These are phyloP conservation scores for Fagopyrum homotropicum DNA, from an alignment of 148 eudicot species.

Conservation along the genomic window DNA sequence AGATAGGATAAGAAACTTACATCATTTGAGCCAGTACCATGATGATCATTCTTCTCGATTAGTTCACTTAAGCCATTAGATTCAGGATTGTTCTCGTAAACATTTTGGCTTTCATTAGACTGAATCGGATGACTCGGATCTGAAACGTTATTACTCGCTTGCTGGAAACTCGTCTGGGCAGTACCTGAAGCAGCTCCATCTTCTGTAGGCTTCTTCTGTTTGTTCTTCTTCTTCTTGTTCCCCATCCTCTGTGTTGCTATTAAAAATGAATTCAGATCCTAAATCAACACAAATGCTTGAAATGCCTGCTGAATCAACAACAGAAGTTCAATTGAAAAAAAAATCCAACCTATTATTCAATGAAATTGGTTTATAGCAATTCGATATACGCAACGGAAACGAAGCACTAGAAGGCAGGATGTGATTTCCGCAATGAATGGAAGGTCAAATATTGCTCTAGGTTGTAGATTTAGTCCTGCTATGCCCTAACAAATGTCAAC, in stretches of 20 bases:
- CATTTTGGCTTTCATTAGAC: slow-evolving; percentile 11
- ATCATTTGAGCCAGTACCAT: neutral
- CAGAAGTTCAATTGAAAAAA: neutral
- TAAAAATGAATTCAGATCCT: neutral
- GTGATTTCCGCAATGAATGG: neutral
- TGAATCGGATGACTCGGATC: slow-evolving; percentile 11
- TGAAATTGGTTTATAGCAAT: neutral
- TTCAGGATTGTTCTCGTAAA: slow-evolving; percentile 12
- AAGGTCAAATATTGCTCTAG: neutral
- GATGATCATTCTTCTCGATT: neutral
- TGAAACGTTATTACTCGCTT: slow-evolving; percentile 19
- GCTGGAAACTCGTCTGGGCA: slow-evolving; percentile 33
- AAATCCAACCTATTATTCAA: neutral
- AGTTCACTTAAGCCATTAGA: slow-evolving; percentile 21
- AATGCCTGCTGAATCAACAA: neutral
- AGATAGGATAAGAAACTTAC: neutral
- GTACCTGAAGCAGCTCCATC: slow-evolving; percentile 21
- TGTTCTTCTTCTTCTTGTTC: slow-evolving; percentile 76
- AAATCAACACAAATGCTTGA: neutral
- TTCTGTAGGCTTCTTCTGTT: slow-evolving; percentile 29
- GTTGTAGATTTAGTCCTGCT: neutral
- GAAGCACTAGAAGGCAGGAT: neutral
- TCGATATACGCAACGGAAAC: neutral
- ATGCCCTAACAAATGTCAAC: neutral
- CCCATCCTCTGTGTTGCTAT: slow-evolving; percentile 28